phyloP scores from a whole-genome alignment of 1,284 basidiomycete genomes.

The Afroboletus lepidellus region DNA sequence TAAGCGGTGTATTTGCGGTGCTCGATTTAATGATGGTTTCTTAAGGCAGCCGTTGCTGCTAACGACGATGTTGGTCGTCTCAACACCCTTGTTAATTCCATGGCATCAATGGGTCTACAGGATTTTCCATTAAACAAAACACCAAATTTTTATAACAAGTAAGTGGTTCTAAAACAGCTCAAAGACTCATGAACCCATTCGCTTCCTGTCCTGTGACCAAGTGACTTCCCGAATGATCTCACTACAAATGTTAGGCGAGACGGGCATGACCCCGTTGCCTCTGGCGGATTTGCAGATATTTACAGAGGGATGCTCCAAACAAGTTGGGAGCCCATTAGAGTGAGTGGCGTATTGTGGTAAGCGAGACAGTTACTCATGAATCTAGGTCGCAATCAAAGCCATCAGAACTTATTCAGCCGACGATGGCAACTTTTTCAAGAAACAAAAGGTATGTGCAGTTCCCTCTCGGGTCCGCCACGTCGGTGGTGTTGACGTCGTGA shows the following conservation, averaged over 20 bases:
- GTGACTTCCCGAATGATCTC: constrained; percentile 6
- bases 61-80: not conserved
- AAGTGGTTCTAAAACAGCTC: not conserved
- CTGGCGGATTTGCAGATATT: constrained; percentile 17
- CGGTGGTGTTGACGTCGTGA: not conserved
- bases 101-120: not conserved
- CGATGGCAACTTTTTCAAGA: constrained; percentile 9
- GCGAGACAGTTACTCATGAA: not conserved
- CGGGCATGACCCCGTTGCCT: constrained; percentile 12
- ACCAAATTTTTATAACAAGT: constrained; percentile 1
- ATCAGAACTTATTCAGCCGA: constrained; percentile 14
- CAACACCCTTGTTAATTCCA: not conserved
- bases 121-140: not conserved
- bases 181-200: not conserved
- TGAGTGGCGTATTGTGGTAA: not conserved
- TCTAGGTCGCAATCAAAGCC: constrained; percentile 16
- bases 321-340: constrained; percentile 3
- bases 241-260: constrained; percentile 13
- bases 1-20: not conserved
- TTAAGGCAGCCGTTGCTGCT: not conserved
- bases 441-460: constrained; percentile 10
- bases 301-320: constrained; percentile 14
- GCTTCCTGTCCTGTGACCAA: not conserved
- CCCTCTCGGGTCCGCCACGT: not conserved
- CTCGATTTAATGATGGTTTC: not conserved